A percentile compares a stretch with the other conserved stretches of the same genome.
Conservation (phyloP, 1,284 basidiomycete genomes). For the Fomitopsis schrenkii region DNA sequence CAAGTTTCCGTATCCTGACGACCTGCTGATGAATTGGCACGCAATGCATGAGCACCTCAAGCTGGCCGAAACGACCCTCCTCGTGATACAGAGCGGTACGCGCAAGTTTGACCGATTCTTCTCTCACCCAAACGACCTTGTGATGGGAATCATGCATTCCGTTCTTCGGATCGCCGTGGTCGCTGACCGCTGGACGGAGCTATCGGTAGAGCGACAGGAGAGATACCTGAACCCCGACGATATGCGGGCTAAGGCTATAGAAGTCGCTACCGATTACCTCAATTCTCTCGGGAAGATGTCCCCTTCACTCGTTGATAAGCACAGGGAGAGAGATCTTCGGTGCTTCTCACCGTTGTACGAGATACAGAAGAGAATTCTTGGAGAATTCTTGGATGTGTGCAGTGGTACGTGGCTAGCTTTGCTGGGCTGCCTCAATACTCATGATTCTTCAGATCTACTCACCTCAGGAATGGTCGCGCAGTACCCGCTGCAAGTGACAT, state of each 20-base stretch:
- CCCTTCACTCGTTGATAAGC: constrained; percentile 8
- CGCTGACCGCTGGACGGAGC: constrained; percentile 55
- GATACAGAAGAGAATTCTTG: constrained; percentile 38
- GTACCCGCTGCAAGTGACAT: constrained; percentile 1
- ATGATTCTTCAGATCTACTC: constrained; percentile 2
- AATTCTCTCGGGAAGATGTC: constrained; percentile 34
- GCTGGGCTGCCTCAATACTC: neutral
- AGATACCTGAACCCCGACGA: constrained; percentile 36
- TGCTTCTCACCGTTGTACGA: constrained; percentile 38
- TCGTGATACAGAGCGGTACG: constrained; percentile 47
- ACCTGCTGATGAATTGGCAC: constrained; percentile 39
- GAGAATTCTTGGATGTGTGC: constrained; percentile 29
- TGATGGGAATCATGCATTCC: constrained; percentile 40
- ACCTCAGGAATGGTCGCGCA: neutral
- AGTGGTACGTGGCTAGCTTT: constrained; percentile 7
- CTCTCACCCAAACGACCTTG: constrained; percentile 36
- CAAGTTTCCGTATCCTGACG: constrained; percentile 41
- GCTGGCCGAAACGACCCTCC: constrained; percentile 49
- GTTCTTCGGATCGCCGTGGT: constrained; percentile 50
- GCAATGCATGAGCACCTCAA: constrained; percentile 53
- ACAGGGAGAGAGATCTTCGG: constrained; percentile 21
- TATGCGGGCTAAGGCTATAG: constrained; percentile 33
- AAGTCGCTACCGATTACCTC: constrained; percentile 33
- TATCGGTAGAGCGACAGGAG: constrained; percentile 30
- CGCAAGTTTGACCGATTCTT: constrained; percentile 48